A percentile compares a stretch with the other conserved stretches of the same genome.
These are phyloP conservation scores for Mycena rebaudengoi DNA, from an alignment of 768 basidiomycete species.

Conservation along the genomic window DNA sequence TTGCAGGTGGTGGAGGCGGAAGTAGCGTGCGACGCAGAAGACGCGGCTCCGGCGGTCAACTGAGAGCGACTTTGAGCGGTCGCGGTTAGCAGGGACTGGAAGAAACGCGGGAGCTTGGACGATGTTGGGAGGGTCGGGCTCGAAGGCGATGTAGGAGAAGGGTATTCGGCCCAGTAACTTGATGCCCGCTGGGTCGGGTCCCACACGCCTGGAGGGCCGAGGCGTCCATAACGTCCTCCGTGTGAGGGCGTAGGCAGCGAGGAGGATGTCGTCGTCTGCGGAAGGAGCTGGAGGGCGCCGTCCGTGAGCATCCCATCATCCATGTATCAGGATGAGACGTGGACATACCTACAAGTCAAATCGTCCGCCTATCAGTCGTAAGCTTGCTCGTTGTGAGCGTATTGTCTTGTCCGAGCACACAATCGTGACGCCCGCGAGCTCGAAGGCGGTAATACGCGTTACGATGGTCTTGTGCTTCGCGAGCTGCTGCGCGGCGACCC, in stretches of 20 bases:
- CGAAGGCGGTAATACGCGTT: conserved; percentile 99
- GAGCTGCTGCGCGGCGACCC: conserved; percentile 98
- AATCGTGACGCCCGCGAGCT: conserved; percentile 98
- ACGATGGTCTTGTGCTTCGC: conserved; percentile 99
- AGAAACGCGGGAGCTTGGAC: too few species aligned
- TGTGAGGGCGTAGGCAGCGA: conserved; percentile 97
- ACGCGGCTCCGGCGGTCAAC: too few species aligned
- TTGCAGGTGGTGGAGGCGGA: too few species aligned
- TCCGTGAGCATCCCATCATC: too few species aligned
- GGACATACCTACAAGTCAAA: conserved; percentile 79
- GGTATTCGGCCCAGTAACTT: too few species aligned
- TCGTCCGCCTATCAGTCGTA: conserved; percentile 92
- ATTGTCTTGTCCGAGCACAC: conserved; percentile 99
- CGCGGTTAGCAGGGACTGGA: too few species aligned
- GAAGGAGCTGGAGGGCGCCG: too few species aligned
- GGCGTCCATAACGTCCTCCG: conserved; percentile 96
- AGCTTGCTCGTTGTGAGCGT: conserved; percentile 99
- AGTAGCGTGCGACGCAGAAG: too few species aligned
- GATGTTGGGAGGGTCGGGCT: too few species aligned
- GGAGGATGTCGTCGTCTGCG: conserved; percentile 90
- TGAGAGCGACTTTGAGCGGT: too few species aligned
- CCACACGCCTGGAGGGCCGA: conserved; percentile 86
- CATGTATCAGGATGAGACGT: too few species aligned
- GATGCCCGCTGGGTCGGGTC: conserved; percentile 81
- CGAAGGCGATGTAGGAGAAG: too few species aligned